A percentile compares a stretch with the other conserved stretches of the same genome.
phyloP scores from a whole-genome alignment of 2,329 filamentous ascomycete genomes.

The Zasmidium angulare region DNA sequence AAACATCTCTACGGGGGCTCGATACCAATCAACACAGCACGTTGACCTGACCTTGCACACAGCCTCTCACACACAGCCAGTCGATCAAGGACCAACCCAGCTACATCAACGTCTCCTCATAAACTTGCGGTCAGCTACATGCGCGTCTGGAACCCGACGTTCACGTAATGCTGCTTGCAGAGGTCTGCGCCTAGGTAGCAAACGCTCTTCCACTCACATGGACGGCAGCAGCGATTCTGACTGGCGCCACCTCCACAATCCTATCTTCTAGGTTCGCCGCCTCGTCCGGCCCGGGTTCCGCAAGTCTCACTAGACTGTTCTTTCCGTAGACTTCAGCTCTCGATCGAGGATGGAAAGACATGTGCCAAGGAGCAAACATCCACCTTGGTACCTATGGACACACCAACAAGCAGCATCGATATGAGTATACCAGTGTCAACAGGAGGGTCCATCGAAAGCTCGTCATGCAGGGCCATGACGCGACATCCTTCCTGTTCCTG shows the following conservation, averaged over 20 bases:
- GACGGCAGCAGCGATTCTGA: neutral
- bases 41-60: neutral
- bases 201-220: neutral
- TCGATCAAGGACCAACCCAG: neutral
- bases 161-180: neutral
- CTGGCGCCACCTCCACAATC: neutral
- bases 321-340: neutral
- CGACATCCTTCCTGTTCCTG: conserved; percentile 2
- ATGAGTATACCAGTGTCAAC: neutral
- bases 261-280: neutral
- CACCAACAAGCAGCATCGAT: neutral
- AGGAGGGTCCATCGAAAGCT: no score
- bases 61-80: neutral
- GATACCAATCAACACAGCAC: neutral
- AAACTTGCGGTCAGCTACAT: neutral
- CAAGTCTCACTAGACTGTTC: neutral
- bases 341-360: neutral
- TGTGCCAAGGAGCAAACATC: no score
- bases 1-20: neutral
- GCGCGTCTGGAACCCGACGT: neutral
- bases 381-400: neutral
- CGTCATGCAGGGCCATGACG: neutral
- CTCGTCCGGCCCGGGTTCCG: neutral
- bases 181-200: neutral
- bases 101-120: neutral